Conservation (phyloP, 179 eudicot species). For the Silene noctiflora region DNA sequence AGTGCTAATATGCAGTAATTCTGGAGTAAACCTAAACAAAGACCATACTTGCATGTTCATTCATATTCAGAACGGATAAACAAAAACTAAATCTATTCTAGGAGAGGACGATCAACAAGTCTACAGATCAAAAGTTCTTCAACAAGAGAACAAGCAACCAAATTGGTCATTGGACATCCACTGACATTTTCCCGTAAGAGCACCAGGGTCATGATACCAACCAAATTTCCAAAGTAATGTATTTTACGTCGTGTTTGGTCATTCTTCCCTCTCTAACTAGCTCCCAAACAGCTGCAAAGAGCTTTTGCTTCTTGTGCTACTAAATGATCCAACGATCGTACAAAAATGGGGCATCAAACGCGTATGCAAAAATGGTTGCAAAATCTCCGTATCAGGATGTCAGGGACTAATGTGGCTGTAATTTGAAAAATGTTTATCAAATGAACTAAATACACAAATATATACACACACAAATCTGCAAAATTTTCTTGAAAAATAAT, state of each 20-base stretch:
- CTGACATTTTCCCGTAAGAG: neutral
- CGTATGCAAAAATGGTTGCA: neutral
- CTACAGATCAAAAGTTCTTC: slow-evolving; percentile 2
- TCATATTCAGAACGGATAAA: neutral
- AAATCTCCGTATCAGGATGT: neutral
- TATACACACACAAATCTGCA: neutral
- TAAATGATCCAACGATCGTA: neutral
- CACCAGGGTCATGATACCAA: slow-evolving; percentile 3
- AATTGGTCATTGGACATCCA: slow-evolving; percentile 3
- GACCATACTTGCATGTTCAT: neutral
- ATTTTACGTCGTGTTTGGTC: neutral
- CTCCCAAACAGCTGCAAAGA: neutral
- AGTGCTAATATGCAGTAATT: slow-evolving; percentile 1
- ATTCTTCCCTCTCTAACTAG: slow-evolving; percentile 5
- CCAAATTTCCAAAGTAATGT: neutral
- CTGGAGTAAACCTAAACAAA: neutral
- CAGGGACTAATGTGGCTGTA: neutral
- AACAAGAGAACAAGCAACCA: neutral
- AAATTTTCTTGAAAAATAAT: neutral
- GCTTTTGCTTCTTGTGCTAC: neutral
- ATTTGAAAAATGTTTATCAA: neutral
- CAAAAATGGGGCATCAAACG: neutral
- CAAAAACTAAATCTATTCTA: neutral
- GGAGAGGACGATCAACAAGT: slow-evolving; percentile 5
- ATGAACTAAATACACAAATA: neutral